phyloP scores from a whole-genome alignment of 768 basidiomycete species.

The Collybia nuda region DNA sequence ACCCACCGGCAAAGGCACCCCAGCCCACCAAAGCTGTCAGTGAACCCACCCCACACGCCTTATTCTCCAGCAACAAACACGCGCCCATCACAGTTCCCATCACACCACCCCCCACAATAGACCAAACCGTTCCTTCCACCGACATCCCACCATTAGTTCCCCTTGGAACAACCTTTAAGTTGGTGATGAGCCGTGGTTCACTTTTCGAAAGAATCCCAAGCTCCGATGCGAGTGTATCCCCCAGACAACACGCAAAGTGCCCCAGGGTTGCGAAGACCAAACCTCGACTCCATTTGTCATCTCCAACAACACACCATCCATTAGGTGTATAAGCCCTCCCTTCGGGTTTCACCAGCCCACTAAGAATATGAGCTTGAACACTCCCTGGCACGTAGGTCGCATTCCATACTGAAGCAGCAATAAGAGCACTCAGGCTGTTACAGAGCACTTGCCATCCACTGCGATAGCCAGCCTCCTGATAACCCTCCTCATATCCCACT shows the following conservation, averaged over 20 bases:
- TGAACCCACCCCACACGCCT: slow-evolving; percentile 46
- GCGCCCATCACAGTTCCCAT: slow-evolving; percentile 65
- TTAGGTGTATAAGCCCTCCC: slow-evolving; percentile 33
- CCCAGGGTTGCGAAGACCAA: slow-evolving; percentile 69
- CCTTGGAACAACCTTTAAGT: slow-evolving; percentile 69
- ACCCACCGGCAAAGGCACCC: slow-evolving; percentile 66
- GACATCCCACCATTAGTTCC: slow-evolving; percentile 93
- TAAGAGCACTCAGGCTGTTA: slow-evolving; percentile 69
- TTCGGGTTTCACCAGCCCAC: slow-evolving; percentile 23
- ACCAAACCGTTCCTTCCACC: slow-evolving; percentile 69
- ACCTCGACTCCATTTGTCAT: slow-evolving; percentile 54
- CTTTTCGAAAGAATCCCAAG: slow-evolving; percentile 80
- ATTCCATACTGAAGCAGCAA: slow-evolving; percentile 66
- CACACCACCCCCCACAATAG: slow-evolving; percentile 67
- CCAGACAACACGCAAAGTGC: slow-evolving; percentile 88
- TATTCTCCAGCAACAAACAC: slow-evolving; percentile 62
- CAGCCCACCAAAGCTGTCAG: slow-evolving; percentile 47
- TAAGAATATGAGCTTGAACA: slow-evolving; percentile 31
- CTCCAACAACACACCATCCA: slow-evolving; percentile 64
- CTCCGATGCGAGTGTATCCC: slow-evolving; percentile 92
- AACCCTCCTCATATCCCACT: slow-evolving; percentile 73
- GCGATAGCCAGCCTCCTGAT: slow-evolving; percentile 71
- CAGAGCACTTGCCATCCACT: slow-evolving; percentile 80
- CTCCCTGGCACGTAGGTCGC: slow-evolving; percentile 47
- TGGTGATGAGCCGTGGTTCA: slow-evolving; percentile 78